Percentiles rank a stretch among this genome's conserved stretches.
Evolutionary conservation across 495 filamentous ascomycete species (phyloP).

Genomic region (Sphaerosporella brunnea): DNA sequence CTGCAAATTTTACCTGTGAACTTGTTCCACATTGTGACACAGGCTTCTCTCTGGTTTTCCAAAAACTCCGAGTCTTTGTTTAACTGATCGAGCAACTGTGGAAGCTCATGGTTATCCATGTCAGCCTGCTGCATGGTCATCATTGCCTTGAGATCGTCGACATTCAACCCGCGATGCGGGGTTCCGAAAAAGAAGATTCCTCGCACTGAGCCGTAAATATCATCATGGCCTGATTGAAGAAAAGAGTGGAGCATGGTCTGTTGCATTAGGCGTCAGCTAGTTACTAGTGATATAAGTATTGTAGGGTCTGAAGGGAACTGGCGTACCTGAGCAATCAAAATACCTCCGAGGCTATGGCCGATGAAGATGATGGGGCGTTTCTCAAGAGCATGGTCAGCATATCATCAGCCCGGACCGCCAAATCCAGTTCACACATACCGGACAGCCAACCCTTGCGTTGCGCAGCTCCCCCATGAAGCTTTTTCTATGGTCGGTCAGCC

Average conservation of each 20-base stretch:
- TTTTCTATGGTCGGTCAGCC: too few species aligned
- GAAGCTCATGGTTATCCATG: too few species aligned
- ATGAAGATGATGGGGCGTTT: constrained; percentile 24
- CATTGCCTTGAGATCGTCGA: too few species aligned
- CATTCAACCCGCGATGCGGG: constrained; percentile 2
- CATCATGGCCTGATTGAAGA: too few species aligned
- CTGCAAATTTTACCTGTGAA: constrained; percentile 8
- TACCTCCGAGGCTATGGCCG: constrained; percentile 26
- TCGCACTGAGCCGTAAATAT: neutral
- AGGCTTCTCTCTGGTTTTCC: constrained; percentile 8
- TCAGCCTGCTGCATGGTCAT: too few species aligned
- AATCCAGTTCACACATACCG: too few species aligned
- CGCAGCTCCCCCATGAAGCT: too few species aligned
- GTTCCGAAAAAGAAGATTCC: constrained; percentile 7
- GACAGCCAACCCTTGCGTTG: too few species aligned
- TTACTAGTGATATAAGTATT: constrained; percentile 19
- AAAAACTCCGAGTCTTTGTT: constrained; percentile 12
- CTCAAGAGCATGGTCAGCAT: too few species aligned
- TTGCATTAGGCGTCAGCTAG: neutral
- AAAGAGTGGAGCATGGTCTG: neutral
- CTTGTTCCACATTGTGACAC: constrained; percentile 4
- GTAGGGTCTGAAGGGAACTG: constrained; percentile 2
- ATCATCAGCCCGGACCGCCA: too few species aligned
- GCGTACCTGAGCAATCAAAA: constrained; percentile 26
- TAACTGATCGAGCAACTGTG: constrained; percentile 19